Percentiles rank a stretch among this genome's conserved stretches.
phyloP scores from a whole-genome alignment of 192 early-diverging fungal genomes.

The Thamnidium elegans region DNA sequence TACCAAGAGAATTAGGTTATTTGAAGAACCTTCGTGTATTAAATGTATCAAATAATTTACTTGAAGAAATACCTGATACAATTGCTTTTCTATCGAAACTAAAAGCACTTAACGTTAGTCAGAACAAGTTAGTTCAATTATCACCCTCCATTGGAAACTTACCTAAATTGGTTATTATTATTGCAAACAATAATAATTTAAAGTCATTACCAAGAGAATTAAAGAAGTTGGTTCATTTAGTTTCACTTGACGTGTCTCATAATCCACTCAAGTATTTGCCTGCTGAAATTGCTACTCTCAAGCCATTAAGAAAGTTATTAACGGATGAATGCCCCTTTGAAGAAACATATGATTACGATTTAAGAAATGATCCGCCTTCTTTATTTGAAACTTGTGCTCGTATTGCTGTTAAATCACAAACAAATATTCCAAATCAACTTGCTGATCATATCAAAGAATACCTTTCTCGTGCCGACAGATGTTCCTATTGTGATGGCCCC shows the following conservation, averaged over 20 bases:
- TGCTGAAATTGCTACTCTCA: conserved; percentile 66
- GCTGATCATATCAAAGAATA: conserved; percentile 63
- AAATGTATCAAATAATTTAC: conserved; percentile 61
- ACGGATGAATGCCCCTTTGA: conserved; percentile 53
- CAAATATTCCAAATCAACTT: conserved; percentile 51
- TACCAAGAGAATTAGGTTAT: conserved; percentile 49
- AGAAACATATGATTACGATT: conserved; percentile 40
- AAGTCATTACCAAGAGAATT: conserved; percentile 30
- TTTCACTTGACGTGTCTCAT: conserved; percentile 60
- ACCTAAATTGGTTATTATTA: conserved; percentile 60
- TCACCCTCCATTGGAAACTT: conserved; percentile 61
- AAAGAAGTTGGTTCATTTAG: conserved; percentile 53
- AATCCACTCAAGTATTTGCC: conserved; percentile 68
- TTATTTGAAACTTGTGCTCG: conserved; percentile 76
- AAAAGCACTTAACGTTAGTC: conserved; percentile 58
- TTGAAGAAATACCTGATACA: conserved; percentile 62
- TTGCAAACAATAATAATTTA: conserved; percentile 54
- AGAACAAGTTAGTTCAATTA: conserved; percentile 60
- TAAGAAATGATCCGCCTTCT: conserved; percentile 53
- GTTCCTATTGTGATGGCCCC: conserved; percentile 78
- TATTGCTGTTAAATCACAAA: conserved; percentile 62
- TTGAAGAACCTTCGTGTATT: conserved; percentile 57
- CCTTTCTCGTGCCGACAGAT: conserved; percentile 54
- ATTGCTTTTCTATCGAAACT: conserved; percentile 66
- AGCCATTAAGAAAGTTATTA: conserved; percentile 56